Evolutionary conservation across 2,329 filamentous ascomycete species (phyloP).

Genomic region (Colletotrichum karsti): DNA sequence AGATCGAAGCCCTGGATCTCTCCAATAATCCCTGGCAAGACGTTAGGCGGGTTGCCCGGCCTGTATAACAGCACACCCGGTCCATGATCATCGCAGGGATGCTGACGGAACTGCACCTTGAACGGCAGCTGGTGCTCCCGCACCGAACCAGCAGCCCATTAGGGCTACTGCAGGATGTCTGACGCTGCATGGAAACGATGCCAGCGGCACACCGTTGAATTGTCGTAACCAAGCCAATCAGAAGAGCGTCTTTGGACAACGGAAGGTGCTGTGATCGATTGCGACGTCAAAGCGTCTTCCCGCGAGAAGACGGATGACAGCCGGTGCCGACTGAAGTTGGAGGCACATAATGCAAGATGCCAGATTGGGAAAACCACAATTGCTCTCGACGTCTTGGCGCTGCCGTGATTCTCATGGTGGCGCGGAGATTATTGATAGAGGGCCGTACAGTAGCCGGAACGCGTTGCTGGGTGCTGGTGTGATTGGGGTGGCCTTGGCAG

Average conservation of each 20-base stretch:
- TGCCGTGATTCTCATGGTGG: not conserved
- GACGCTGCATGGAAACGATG: not conserved
- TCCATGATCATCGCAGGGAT: constrained; percentile 24
- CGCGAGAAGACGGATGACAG: not conserved
- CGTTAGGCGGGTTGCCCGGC: not conserved
- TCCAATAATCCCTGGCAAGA: not conserved
- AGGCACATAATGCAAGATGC: constrained; percentile 14
- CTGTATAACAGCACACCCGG: constrained; percentile 3
- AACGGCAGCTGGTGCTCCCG: constrained; percentile 9
- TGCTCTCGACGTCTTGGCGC: not conserved
- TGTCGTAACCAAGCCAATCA: constrained; percentile 10
- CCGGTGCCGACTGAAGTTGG: not conserved
- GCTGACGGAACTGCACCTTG: not conserved
- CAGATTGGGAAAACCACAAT: not conserved
- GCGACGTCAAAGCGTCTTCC: not conserved
- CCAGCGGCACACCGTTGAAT: not conserved
- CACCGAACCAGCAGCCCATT: constrained; percentile 1
- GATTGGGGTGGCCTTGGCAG: not conserved
- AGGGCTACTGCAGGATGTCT: constrained; percentile 24
- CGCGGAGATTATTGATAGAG: not conserved
- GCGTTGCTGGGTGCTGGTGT: not conserved
- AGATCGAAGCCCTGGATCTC: constrained; percentile 18
- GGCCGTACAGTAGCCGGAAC: not conserved
- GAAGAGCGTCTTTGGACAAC: not conserved
- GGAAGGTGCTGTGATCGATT: not conserved